Evolutionary conservation across 2,329 filamentous ascomycete genomes (phyloP), one percentile per base, ranked within the genome.

Genomic region (Ceratocystis huliohia): DNA sequence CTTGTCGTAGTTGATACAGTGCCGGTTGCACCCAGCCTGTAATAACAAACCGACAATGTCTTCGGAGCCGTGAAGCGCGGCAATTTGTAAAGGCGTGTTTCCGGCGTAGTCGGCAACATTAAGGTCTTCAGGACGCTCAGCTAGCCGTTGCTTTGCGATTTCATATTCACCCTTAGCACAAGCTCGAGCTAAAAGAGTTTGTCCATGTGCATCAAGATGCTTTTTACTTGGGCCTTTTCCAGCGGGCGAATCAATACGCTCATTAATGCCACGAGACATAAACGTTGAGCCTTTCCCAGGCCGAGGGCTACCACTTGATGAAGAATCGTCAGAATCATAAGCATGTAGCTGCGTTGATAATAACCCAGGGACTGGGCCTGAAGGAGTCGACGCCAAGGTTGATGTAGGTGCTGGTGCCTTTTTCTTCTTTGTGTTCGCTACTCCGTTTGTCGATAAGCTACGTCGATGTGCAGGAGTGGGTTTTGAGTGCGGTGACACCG

Each of bases 31-130:
- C 44, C 90, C 89, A 69, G 90, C 87, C 7, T 89, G 84, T 69
- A 99, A 85, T 48, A 99, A 78, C 65, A 96, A 88, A 73, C 89
- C 86, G 48, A 97, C 94, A 66, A 97, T 92, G 65, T 94, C 84
- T 41, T 87, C 86, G 74, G 87, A 89, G 5, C 94, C 94, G 72
- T 94, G 88, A 67, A 99, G 81, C 41, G 92, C 86, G 44, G 94
- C 93, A 70, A 96, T 94, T 75, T 99, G 94, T 44, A 99, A 80
- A 28, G 94, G 94, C 0, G 93, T 95, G 72, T 97, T 97, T n/a
- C 91, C 90, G 15, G 94, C 94, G 73, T 96, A 95, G 73, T 99
- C 94, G 28, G 89, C 85, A 67, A 92, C 83, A 71, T 99, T 89
- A 65, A 97, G 76, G 74, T 97, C 91, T 69, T 95, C 89, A 0